Base-by-base conservation (phyloP, 352 stramenopile species). In the Phytophthora boehmeriae region DNA sequence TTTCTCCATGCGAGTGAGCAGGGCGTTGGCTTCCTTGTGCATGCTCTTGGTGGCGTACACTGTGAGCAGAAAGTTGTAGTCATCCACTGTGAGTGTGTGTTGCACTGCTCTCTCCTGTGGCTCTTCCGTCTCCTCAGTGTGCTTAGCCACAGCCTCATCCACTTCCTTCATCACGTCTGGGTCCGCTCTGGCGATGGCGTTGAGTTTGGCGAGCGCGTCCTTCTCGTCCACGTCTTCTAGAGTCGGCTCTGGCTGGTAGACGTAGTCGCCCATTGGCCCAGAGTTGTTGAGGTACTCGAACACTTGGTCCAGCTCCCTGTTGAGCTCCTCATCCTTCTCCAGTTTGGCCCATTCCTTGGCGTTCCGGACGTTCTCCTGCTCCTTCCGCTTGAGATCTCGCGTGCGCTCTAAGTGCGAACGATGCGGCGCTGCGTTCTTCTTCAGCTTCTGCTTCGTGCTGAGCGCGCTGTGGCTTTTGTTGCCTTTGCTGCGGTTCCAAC, bases 1-100 rank as follows among this genome's bases (percentile, higher is more conserved):
- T 58, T 78, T 73, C 57, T 94, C 86, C 78, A 94, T 89, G 48
- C 84, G 68, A 11, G 76, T 55, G 5, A 94, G 63, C 51, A 94
- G 58, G n/a, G 83, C 83, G 59, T 92, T 89, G 13, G 83, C 83
- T 49, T 89, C 68, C 10, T 80, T 73, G 36, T 75, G 58, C 9
- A 80, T 50, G 0, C 82, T 82, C 61, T 92, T 89, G 47, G 86
- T 51, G 4, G 86, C 86, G 63, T 90, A 92, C 45, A 92, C 81
- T 27, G 73, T 61, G 55, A 94, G 64, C 25, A 92, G 20, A 13
- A 91, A 89, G 68, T 92, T 90, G 66, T 92, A 91, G 61, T 90
- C 83, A 1, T 83, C 68, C 8, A 90, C 81, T 0, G 66, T 65
- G 8, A 92, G 72, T 38, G 61, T 41, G 14, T 60, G 55, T 54